These are phyloP conservation scores for Closterium sp. DNA, from an alignment of 139 green algal species.

Conservation along the genomic window DNA sequence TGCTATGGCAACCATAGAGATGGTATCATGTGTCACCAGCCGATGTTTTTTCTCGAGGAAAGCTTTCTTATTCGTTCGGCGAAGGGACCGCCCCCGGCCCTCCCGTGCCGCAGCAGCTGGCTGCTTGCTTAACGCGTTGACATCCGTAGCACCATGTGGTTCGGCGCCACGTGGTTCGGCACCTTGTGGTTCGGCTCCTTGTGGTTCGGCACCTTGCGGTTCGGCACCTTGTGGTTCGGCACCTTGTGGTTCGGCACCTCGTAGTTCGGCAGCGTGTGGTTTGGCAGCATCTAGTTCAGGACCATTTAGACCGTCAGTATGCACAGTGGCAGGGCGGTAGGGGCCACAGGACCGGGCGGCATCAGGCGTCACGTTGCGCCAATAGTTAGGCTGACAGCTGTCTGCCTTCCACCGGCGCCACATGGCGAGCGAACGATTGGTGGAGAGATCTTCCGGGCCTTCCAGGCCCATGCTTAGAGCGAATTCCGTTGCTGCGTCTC, in stretches of 20 bases:
- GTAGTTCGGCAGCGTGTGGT: neutral
- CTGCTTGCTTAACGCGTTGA: too few species aligned
- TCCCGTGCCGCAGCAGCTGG: too few species aligned
- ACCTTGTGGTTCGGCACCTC: neutral
- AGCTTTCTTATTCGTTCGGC: too few species aligned
- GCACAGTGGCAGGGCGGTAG: constrained; percentile 56
- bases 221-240: neutral
- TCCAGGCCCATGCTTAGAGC: constrained; percentile 64
- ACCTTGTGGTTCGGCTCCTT: neutral
- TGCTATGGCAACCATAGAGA: constrained; percentile 69
- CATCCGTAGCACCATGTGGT: neutral
- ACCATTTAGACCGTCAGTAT: too few species aligned
- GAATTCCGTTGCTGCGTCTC: constrained; percentile 64
- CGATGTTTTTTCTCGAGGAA: neutral
- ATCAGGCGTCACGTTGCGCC: constrained; percentile 60
- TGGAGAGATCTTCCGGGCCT: constrained; percentile 56
- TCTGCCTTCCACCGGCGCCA: constrained; percentile 38
- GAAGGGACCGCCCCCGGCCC: too few species aligned
- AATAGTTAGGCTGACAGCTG: constrained; percentile 75
- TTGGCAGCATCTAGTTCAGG: too few species aligned
- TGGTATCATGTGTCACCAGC: constrained; percentile 67
- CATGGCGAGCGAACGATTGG: constrained; percentile 6
- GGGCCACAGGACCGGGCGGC: constrained; percentile 59
- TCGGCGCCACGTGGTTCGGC: too few species aligned
- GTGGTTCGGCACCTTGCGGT: neutral